These are phyloP conservation scores for Populus davidiana DNA, from an alignment of 345 rosid genomes.

Conservation along the genomic window DNA sequence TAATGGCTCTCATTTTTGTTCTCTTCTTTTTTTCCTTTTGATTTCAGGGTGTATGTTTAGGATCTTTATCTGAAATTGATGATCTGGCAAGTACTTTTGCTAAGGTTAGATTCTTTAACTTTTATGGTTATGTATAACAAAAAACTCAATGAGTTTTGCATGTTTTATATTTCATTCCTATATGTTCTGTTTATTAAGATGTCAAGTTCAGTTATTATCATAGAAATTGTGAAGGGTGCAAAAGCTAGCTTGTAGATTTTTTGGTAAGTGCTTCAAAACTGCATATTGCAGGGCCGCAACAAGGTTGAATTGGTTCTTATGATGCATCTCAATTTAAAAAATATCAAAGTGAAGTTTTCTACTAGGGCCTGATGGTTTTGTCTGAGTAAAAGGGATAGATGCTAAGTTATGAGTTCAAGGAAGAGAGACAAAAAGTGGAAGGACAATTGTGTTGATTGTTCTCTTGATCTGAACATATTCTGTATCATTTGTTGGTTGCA, in stretches of 20 bases:
- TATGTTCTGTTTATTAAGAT: neutral
- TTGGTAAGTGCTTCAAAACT: neutral
- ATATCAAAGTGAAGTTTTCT: neutral
- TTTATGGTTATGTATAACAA: neutral
- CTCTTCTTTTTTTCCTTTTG: neutral
- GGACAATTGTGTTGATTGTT: neutral
- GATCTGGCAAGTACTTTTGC: conserved; percentile 90
- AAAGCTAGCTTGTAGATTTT: neutral
- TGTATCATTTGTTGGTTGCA: neutral
- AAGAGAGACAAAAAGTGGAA: neutral
- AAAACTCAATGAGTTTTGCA: neutral
- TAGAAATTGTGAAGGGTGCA: neutral
- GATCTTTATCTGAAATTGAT: conserved; percentile 81
- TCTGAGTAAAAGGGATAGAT: neutral
- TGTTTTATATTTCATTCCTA: neutral
- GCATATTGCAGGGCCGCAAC: neutral
- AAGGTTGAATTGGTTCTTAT: neutral
- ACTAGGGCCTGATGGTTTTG: neutral
- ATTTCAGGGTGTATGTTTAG: conserved; percentile 60
- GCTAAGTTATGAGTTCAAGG: neutral
- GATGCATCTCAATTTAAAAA: neutral
- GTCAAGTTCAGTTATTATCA: neutral
- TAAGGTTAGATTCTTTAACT: conserved; percentile 51
- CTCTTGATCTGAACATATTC: neutral
- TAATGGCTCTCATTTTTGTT: neutral